A percentile compares a stretch with the other conserved stretches of the same genome.
phyloP scores from a whole-genome alignment of 2,329 filamentous ascomycete genomes.

The Phaeosphaeria sp. region DNA sequence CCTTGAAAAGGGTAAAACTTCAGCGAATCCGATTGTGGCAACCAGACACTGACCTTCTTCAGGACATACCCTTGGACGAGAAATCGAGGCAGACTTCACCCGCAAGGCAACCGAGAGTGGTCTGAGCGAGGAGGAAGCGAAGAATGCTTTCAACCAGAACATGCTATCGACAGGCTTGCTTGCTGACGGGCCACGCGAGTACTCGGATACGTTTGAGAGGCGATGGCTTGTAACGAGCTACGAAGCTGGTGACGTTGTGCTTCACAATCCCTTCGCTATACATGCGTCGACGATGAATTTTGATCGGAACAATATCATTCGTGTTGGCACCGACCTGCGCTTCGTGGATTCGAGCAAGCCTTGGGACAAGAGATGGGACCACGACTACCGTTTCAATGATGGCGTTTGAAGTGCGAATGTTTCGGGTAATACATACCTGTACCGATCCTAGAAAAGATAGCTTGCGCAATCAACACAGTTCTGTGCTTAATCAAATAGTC shows the following conservation, averaged over 20 bases:
- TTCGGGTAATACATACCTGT: not conserved
- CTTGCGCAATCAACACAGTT: not conserved
- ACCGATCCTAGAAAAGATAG: not conserved
- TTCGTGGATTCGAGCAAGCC: conserved; percentile 61
- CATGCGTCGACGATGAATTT: conserved; percentile 65
- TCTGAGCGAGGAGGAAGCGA: conserved; percentile 60
- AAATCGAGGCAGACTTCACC: conserved; percentile 60
- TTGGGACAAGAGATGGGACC: conserved; percentile 56
- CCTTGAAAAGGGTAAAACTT: conserved; percentile 55
- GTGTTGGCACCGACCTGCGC: conserved; percentile 63
- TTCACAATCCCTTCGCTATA: conserved; percentile 50
- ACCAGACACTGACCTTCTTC: not conserved
- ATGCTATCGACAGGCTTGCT: conserved; percentile 65
- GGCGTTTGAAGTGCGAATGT: conserved; percentile 19
- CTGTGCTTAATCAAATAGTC: not conserved
- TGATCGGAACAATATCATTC: conserved; percentile 59
- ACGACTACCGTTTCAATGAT: conserved; percentile 40
- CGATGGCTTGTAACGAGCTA: conserved; percentile 61
- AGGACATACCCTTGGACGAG: conserved; percentile 56
- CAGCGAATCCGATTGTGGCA: not conserved
- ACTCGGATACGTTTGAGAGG: conserved; percentile 53
- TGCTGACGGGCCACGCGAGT: conserved; percentile 57
- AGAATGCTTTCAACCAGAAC: conserved; percentile 58
- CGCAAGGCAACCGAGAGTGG: conserved; percentile 57
- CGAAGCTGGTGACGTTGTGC: conserved; percentile 60